Evolutionary conservation across 2,329 filamentous ascomycete genomes (phyloP), one percentile per base, ranked within the genome.

Genomic region (Fusarium metavorans): DNA sequence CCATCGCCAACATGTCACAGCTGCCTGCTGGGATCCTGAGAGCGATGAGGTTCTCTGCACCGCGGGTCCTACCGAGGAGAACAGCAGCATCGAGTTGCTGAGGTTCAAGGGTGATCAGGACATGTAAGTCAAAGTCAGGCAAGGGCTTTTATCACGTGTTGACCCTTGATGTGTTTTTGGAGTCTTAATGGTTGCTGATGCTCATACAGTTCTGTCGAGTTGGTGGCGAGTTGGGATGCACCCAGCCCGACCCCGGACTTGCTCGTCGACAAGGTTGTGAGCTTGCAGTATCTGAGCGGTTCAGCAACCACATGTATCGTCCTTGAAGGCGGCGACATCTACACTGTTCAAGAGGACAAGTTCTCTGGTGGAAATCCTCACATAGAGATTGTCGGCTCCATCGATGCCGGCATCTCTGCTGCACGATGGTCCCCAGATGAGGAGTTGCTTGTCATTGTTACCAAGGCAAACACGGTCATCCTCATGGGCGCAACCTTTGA

Each of bases 401-500:
- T 99, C 41, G 95, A 98, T 84, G 93, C 93, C 68, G 97, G 96
- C 27, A 98, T 99, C 77, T 90, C 92, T 27, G 95, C 95, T 18
- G 96, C 95, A 18, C 90, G 91, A 76, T 99, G 97, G 97, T 97
- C 96, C 43, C 95, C 95, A 3, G 97, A 99, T 80, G 96, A 98
- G 80, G 96, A 98, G 81, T 87, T 98, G 20, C 86, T 99, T 52
- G 91, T 93, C 65, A 91, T 99, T 72, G 91, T 93, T 63, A 98
- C 97, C 20, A 92, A 92, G 78, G 92, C 91, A 45, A 88, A 92
- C 70, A 97, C 94, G 1, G 87, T 97, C 34, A 88, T 98, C 67
- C 94, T 98, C 80, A 98, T 99, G 96, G 98, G 95, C 66, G 90
- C 95, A 72, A 91, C 92, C 30, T 97, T 98, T 75, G 96, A 98